Evolutionary conservation across 805 yeast genomes (phyloP), one percentile per base, ranked within the genome.

Genomic region (Candida berthetii): DNA sequence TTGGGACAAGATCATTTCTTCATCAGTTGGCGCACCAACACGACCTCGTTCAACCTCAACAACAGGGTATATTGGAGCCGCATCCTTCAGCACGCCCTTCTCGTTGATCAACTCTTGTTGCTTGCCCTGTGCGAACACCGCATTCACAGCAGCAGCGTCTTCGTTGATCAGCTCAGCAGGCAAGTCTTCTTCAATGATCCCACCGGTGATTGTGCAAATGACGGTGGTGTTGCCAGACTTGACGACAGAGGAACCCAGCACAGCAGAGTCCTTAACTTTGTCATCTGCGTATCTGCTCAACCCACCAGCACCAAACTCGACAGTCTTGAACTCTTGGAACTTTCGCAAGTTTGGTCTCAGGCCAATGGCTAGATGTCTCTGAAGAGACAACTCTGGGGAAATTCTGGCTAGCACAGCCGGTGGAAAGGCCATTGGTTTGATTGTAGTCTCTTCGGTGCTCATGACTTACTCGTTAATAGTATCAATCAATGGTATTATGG

Each of bases 371-470:
- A 90, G 59, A 59, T 88, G 95, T 54, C 95, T 74, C 56, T 85
- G 84, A 35, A 90, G 68, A 5, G 91, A 84, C 13, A 85, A 58
- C 42, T 87, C 96, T 1, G 97, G 96, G 2, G 95, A 87, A 31
- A 90, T 75, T 40, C 93, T 68, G 1, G 93, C 89, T 35, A 90
- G 66, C 10, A 88, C 87, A 20, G 81, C 84, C 1, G 96, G 91
- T 1, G 93, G 82, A 58, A 89, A 88, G 4, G 76, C 65, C 29
- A 84, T 69, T 13, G 82, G 73, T 35, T 66, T 38, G 7, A 42
- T 19, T 17, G 27, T 35, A 22, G 15, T 38, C 19, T 31, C 31
- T 40, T 38, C 32, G 37, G 38, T 20, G 11, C 25, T 22, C 25
- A 22, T 22, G 6, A 6, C 9, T 22, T 22, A 22, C 25, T 22